These are phyloP conservation scores for Eucalyptus urophylla DNA, from an alignment of 345 rosid species.

Conservation along the genomic window DNA sequence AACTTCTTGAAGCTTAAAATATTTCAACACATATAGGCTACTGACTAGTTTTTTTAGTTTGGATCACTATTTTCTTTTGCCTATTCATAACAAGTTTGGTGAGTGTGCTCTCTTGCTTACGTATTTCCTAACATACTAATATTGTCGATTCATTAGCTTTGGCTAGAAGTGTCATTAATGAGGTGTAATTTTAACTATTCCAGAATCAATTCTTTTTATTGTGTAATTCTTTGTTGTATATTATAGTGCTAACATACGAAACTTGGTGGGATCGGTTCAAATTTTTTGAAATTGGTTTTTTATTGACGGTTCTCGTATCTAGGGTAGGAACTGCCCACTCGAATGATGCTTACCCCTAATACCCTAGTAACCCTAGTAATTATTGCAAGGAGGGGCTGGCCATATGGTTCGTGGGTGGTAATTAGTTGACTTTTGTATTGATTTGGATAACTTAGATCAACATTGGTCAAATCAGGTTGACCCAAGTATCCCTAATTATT, in stretches of 20 bases:
- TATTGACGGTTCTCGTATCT: too few species aligned
- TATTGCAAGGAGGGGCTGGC: too few species aligned
- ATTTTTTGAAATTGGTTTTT: too few species aligned
- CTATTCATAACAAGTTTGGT: too few species aligned
- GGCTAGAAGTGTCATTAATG: neutral
- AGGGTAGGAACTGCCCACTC: neutral
- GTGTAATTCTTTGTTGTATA: neutral
- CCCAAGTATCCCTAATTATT: too few species aligned
- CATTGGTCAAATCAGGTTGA: too few species aligned
- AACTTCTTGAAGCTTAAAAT: neutral
- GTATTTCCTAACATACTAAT: too few species aligned
- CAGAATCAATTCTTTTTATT: neutral
- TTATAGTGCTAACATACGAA: conserved; percentile 44
- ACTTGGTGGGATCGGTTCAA: neutral
- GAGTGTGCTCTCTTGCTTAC: too few species aligned
- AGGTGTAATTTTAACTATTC: neutral
- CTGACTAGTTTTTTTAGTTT: neutral
- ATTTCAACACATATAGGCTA: neutral
- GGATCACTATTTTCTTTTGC: neutral
- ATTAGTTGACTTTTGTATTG: too few species aligned
- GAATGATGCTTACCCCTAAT: neutral
- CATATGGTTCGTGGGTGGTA: too few species aligned
- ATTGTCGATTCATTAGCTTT: neutral
- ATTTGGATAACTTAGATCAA: too few species aligned
- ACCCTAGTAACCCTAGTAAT: too few species aligned